Evolutionary conservation across 2,329 filamentous ascomycete species (phyloP), one percentile per base, ranked within the genome.

Genomic region (Alternaria triticimaculans): DNA sequence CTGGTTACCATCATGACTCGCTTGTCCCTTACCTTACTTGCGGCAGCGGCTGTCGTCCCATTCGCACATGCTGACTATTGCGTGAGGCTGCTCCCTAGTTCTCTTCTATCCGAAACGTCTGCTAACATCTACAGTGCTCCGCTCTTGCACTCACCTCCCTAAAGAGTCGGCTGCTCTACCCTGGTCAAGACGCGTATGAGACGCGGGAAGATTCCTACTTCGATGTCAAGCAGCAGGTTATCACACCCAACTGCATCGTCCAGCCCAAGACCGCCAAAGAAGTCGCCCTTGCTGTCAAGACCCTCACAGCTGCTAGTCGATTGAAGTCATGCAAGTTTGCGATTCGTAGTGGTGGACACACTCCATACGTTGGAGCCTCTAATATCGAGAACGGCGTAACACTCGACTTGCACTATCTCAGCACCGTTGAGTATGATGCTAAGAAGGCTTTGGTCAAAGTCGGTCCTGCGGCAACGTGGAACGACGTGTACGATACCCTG

Each of bases 371-470:
- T 23, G 75, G 74, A 12, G 69, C 71, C 8, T 72, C 72, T 0
- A 76, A 76, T 10, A 76, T 76, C 15, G 55, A 75, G 10, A 60
- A 69, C 25, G 76, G 76, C 6, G 70, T 78, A 4, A 76, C 72
- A 1, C 63, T 77, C 15, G 75, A 78, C 30, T 25, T 78, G 46
- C 57, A 65, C 10, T 60, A 66, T 26, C 63, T 78, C 37, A 76
- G 55, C 33, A 28, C 53, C 15, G 66, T 70, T 12, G 44, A 63
- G 21, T 73, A 73, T 30, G 64, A 73, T 26, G 37, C 55, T 5
- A 44, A 68, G 1, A 69, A 66, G 14, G 63, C 57, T 3, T 33
- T 67, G 2, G 74, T 72, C 12, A 62, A 63, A 2, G 66, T 78
- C 15, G 72, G 72, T 10, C 67, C 72, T 3, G 76, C 73, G 5